Base-by-base conservation (phyloP, 2,329 filamentous ascomycete species). In the Clarireedia monteithiana region DNA sequence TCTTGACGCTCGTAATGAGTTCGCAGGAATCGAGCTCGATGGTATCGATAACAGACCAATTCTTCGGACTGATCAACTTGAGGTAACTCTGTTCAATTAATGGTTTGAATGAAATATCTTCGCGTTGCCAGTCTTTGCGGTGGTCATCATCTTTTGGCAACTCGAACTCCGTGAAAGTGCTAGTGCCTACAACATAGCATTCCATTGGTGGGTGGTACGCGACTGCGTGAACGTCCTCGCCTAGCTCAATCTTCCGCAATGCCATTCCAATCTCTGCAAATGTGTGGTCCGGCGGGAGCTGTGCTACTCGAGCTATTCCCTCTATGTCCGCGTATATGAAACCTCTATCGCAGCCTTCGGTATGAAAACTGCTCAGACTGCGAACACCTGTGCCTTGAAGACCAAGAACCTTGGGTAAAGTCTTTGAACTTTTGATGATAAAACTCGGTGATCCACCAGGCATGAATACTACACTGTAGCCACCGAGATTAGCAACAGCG, bases 111-210 rank as follows among this genome's bases (percentile, higher is more conserved):
- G 66, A 57, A 53, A 77, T 73, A 69, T 82, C 77, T 71, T 95
- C 91, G 59, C 82, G 82, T 23, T 85, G 81, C 83, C 91, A 92
- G 60, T 94, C 88, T 38, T 81, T 77, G 60, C 80, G 80, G 63
- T 95, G 88, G 57, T 95, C 85, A 61, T 91, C 91, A 63, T 96
- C 90, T 53, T 88, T 88, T 1, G 90, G 89, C 23, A 96, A 78
- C 69, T 90, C 87, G 67, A 96, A 97, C 3, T 84, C 82, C 49
- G 85, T 82, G 26, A 71, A 67, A 6, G 76, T 75, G 59, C 84
- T 86, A 55, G 88, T 91, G 4, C 84, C 89, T 15, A 92, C 74
- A 2, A 90, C 82, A 66, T 95, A 96, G 0, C 86, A 82, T 23
- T 83, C 82, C 44, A 86, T 86, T 0, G 84, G 81, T 2, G 84